These are phyloP conservation scores for Lotus japonicus DNA, from an alignment of 306 rosid genomes.

Conservation along the genomic window DNA sequence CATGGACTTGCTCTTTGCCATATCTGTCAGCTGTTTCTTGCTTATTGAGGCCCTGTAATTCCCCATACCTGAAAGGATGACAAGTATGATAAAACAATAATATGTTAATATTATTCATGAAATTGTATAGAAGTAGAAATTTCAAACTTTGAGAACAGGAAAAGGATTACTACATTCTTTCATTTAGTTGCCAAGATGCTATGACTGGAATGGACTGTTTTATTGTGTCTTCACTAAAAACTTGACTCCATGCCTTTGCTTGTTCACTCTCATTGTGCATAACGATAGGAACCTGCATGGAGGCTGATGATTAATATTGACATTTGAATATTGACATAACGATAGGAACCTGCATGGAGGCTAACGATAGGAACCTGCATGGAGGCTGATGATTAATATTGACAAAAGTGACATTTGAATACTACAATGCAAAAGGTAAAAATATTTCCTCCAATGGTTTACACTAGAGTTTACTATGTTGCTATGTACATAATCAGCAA, in stretches of 20 bases:
- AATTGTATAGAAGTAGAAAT: background rate
- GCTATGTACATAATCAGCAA: background rate
- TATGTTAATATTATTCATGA: background rate
- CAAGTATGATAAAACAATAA: background rate
- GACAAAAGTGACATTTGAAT: constrained; percentile 13
- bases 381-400: constrained; percentile 23
- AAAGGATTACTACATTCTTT: constrained; percentile 71
- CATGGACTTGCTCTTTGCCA: constrained; percentile 93
- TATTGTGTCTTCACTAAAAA: constrained; percentile 86
- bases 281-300: constrained; percentile 69
- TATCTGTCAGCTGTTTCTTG: constrained; percentile 98
- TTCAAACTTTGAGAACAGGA: constrained; percentile 13
- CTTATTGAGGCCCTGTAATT: constrained; percentile 93
- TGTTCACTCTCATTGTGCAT: constrained; percentile 85
- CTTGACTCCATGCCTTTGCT: constrained; percentile 81
- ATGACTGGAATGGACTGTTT: constrained; percentile 91
- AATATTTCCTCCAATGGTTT: background rate
- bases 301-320: constrained; percentile 24
- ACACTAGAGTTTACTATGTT: background rate
- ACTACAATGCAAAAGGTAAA: background rate
- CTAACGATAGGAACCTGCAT: constrained; percentile 70
- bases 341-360: constrained; percentile 65
- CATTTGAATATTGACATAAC: constrained; percentile 30
- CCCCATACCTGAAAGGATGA: constrained; percentile 77
- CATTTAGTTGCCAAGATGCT: constrained; percentile 87